phyloP scores from a whole-genome alignment of 2,329 filamentous ascomycete species.

The Botrytis sinoallii region DNA sequence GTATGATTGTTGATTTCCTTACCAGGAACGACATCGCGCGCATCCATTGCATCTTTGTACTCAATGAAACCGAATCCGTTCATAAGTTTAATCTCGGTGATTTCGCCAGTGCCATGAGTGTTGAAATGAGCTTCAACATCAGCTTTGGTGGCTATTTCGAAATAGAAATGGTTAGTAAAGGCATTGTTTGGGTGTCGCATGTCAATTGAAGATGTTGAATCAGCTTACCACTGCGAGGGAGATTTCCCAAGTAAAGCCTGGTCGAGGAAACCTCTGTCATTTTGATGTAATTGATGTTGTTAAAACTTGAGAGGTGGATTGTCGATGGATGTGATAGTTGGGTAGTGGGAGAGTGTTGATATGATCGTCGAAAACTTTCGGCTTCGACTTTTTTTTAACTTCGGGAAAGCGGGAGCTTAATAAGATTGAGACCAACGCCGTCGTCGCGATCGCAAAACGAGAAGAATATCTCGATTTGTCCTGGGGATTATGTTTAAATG shows the following conservation, averaged over 20 bases:
- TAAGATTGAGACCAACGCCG: not conserved
- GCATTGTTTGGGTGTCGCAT: not conserved
- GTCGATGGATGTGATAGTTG: not conserved
- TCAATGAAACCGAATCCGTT: slow-evolving; percentile 99
- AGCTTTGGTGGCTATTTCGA: slow-evolving; percentile 77
- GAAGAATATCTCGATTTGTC: not conserved
- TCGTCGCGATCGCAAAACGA: slow-evolving; percentile 5
- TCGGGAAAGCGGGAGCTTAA: not conserved
- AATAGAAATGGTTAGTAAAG: not conserved
- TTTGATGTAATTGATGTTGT: slow-evolving; percentile 28
- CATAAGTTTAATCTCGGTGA: slow-evolving; percentile 99
- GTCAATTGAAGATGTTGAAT: not conserved
- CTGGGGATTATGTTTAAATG: not conserved
- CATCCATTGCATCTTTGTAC: slow-evolving; percentile 98
- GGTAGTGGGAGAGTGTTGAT: not conserved
- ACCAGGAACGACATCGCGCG: slow-evolving; percentile 97
- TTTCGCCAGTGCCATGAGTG: slow-evolving; percentile 93
- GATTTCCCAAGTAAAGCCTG: slow-evolving; percentile 94
- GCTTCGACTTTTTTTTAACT: not conserved
- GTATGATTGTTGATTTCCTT: slow-evolving; percentile 40
- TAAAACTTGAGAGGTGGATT: not conserved
- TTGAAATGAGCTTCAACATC: slow-evolving; percentile 96
- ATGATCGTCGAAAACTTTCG: not conserved
- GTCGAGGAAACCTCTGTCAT: slow-evolving; percentile 90
- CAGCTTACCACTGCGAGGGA: slow-evolving; percentile 86